Percentiles rank a stretch among this genome's conserved stretches.
These are phyloP conservation scores for Suillus paluster DNA, from an alignment of 768 basidiomycete species.

Conservation along the genomic window DNA sequence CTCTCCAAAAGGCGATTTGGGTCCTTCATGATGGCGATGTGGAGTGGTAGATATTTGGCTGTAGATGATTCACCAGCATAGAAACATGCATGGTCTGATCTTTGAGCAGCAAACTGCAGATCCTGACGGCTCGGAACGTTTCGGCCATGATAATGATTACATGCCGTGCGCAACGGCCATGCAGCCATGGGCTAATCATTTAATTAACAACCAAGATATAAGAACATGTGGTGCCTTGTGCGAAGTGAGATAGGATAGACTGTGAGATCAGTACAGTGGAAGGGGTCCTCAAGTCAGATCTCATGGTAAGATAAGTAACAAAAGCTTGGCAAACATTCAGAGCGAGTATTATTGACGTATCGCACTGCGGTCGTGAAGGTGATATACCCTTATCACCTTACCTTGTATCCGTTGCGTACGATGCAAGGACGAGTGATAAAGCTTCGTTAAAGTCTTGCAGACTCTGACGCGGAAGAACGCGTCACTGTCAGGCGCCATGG, in stretches of 20 bases:
- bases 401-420: not conserved
- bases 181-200: not conserved
- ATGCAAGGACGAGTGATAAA: not conserved
- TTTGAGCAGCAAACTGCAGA: not conserved
- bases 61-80: too few species aligned
- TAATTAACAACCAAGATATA: not conserved
- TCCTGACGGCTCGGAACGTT: not conserved
- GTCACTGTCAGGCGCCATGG: too few species aligned
- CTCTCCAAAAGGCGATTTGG: too few species aligned
- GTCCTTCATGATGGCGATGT: too few species aligned
- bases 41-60: too few species aligned
- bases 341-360: not conserved
- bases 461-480: too few species aligned
- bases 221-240: not conserved
- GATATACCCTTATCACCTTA: not conserved
- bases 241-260: not conserved
- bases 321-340: not conserved
- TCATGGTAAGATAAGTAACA: not conserved
- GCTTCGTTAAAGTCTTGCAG: not conserved
- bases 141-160: not conserved
- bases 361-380: not conserved
- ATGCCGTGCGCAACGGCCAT: not conserved
- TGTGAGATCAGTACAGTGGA: not conserved
- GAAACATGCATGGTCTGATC: too few species aligned
- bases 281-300: not conserved